Conservation (phyloP, 352 stramenopile genomes). For the Pythium volutum region DNA sequence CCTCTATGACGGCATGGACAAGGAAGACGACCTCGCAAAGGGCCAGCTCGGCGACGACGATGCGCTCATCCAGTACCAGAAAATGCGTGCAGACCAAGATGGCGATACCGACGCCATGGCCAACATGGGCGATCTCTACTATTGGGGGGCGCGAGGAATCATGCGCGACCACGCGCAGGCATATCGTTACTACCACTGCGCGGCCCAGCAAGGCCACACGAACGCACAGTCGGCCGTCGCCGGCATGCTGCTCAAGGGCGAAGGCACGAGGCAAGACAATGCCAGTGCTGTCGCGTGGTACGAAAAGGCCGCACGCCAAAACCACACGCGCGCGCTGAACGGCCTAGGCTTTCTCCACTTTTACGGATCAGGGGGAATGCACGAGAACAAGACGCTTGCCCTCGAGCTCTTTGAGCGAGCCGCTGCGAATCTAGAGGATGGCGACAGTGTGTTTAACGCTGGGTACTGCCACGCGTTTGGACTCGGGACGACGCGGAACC, state of each 20-base stretch:
- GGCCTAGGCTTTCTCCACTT: constrained; percentile 90
- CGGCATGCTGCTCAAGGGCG: constrained; percentile 88
- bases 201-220: constrained; percentile 55
- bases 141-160: constrained; percentile 83
- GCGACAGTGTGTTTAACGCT: constrained; percentile 90
- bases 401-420: constrained; percentile 82
- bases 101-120: constrained; percentile 77
- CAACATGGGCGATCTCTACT: constrained; percentile 87
- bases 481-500: constrained; percentile 52
- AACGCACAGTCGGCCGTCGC: constrained; percentile 62
- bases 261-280: constrained; percentile 74
- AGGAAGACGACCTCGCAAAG: constrained; percentile 36
- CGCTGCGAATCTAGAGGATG: constrained; percentile 71
- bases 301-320: constrained; percentile 55
- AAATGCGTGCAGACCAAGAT: constrained; percentile 67
- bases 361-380: constrained; percentile 59
- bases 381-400: constrained; percentile 73
- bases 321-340: constrained; percentile 83
- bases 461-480: constrained; percentile 76
- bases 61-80: constrained; percentile 85
- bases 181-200: constrained; percentile 70
- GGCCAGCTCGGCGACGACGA: constrained; percentile 81
- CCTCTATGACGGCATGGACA: constrained; percentile 57
- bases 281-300: constrained; percentile 74
- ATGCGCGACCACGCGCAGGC: constrained; percentile 65